A percentile compares a stretch with the other conserved stretches of the same genome.
These are phyloP conservation scores for Tilletiopsis washingtonensis DNA, from an alignment of 1,284 basidiomycete species.

Conservation along the genomic window DNA sequence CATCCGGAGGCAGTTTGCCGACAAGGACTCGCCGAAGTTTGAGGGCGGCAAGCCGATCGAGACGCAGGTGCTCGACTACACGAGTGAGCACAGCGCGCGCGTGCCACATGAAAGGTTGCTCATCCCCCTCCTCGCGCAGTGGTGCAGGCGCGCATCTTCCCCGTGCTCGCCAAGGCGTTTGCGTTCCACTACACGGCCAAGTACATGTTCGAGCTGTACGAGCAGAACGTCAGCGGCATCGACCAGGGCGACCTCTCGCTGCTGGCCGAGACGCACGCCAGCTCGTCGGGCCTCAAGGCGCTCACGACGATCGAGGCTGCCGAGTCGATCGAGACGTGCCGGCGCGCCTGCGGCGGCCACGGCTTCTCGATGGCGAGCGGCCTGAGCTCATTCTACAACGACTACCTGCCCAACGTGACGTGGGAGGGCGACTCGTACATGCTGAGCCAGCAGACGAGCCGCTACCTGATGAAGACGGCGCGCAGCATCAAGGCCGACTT, in stretches of 20 bases:
- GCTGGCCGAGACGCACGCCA: slow-evolving; percentile 48
- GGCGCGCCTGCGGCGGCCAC: slow-evolving; percentile 48
- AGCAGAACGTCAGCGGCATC: slow-evolving; percentile 43
- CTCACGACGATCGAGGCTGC: slow-evolving; percentile 47
- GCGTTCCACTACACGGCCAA: slow-evolving; percentile 48
- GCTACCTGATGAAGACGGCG: slow-evolving; percentile 49
- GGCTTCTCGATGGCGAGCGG: slow-evolving; percentile 46
- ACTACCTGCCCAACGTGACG: slow-evolving; percentile 42
- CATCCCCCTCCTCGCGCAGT: too few species aligned
- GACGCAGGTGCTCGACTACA: slow-evolving; percentile 49
- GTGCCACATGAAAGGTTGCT: too few species aligned
- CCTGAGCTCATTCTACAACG: slow-evolving; percentile 34
- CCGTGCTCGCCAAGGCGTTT: slow-evolving; percentile 48
- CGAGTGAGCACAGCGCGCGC: too few species aligned
- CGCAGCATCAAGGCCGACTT: slow-evolving; percentile 29
- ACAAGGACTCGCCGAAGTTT: slow-evolving; percentile 46
- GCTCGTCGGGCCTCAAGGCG: slow-evolving; percentile 47
- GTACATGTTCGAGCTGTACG: slow-evolving; percentile 48
- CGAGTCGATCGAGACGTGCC: slow-evolving; percentile 48
- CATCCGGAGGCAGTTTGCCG: slow-evolving; percentile 48
- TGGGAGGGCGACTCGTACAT: slow-evolving; percentile 49
- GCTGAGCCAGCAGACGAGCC: slow-evolving; percentile 48
- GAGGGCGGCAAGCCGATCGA: slow-evolving; percentile 44
- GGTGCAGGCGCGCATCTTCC: slow-evolving; percentile 49
- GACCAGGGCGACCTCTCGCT: slow-evolving; percentile 46